Conservation (phyloP, 345 rosid genomes). For the Hypericum perforatum region DNA sequence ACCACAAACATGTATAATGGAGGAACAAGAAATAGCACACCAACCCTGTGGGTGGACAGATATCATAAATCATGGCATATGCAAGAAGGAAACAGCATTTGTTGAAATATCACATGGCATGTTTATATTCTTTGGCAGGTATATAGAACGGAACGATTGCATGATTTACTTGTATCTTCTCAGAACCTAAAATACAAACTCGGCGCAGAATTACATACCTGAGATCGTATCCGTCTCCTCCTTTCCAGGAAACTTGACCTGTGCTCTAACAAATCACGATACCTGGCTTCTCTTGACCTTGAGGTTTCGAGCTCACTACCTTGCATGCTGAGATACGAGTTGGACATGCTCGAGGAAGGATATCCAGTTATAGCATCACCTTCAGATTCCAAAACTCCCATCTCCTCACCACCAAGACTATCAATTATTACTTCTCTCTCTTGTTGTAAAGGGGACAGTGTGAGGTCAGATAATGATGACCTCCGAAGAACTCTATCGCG, state of each 20-base stretch:
- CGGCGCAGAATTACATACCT: slow-evolving; percentile 44
- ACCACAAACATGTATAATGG: too few relatives aligned
- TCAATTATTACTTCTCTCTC: slow-evolving; percentile 40
- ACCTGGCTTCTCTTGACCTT: slow-evolving; percentile 65
- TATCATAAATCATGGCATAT: too few relatives aligned
- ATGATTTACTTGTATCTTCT: too few relatives aligned
- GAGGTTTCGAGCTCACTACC: slow-evolving; percentile 50
- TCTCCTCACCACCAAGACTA: slow-evolving; percentile 25
- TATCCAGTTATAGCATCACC: slow-evolving; percentile 24
- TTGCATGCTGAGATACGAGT: slow-evolving; percentile 40
- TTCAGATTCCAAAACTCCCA: slow-evolving; percentile 24
- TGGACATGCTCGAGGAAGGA: slow-evolving; percentile 36
- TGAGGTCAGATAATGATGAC: slow-evolving; percentile 50
- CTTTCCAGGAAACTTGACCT: slow-evolving; percentile 88
- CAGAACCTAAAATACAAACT: not conserved
- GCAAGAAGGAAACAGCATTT: too few relatives aligned
- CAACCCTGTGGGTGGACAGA: too few relatives aligned
- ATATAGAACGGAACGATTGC: too few relatives aligned
- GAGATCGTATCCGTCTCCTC: slow-evolving; percentile 89
- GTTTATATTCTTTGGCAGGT: too few relatives aligned
- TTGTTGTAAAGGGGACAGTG: slow-evolving; percentile 44
- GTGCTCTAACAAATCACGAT: slow-evolving; percentile 71
- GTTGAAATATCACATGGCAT: too few relatives aligned
- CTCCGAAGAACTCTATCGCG: slow-evolving; percentile 92
- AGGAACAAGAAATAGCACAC: too few relatives aligned